phyloP scores from a whole-genome alignment of 345 rosid species.

The Noccaea caerulescens region DNA sequence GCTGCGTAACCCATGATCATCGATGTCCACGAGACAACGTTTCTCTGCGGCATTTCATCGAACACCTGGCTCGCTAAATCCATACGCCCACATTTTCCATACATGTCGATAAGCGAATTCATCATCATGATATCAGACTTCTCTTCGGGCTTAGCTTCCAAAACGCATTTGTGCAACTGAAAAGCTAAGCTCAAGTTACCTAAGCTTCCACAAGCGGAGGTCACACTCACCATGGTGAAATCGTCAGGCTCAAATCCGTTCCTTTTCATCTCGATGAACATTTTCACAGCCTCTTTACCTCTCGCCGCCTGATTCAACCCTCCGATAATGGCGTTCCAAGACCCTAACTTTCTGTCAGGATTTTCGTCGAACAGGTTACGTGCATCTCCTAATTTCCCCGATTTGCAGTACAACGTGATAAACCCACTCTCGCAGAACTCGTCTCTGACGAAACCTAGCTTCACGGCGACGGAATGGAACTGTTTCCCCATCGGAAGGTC shows the following conservation, averaged over 20 bases:
- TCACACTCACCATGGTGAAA: slow-evolving; percentile 76
- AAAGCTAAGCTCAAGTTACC: slow-evolving; percentile 67
- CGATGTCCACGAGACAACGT: slow-evolving; percentile 87
- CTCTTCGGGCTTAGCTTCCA: slow-evolving; percentile 51
- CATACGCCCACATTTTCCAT: slow-evolving; percentile 87
- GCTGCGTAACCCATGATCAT: slow-evolving; percentile 73
- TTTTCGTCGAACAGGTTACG: slow-evolving; percentile 74
- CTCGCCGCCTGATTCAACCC: slow-evolving; percentile 70
- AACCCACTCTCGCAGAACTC: slow-evolving; percentile 87
- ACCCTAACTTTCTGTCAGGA: slow-evolving; percentile 69
- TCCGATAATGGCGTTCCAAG: slow-evolving; percentile 81
- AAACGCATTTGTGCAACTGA: slow-evolving; percentile 76
- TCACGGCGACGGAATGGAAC: slow-evolving; percentile 63
- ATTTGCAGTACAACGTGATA: slow-evolving; percentile 55
- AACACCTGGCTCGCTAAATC: slow-evolving; percentile 69
- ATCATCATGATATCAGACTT: slow-evolving; percentile 65
- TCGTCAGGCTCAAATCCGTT: slow-evolving; percentile 73
- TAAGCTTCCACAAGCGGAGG: slow-evolving; percentile 76
- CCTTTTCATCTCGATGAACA: slow-evolving; percentile 63
- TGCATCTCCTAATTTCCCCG: slow-evolving; percentile 57
- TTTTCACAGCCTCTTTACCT: slow-evolving; percentile 55
- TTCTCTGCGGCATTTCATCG: slow-evolving; percentile 49
- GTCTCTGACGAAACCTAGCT: slow-evolving; percentile 55
- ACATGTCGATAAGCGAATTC: slow-evolving; percentile 78
- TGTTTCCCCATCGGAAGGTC: slow-evolving; percentile 55